phyloP scores from a whole-genome alignment of 257 asterid genomes.

The Rubia yunnanensis region DNA sequence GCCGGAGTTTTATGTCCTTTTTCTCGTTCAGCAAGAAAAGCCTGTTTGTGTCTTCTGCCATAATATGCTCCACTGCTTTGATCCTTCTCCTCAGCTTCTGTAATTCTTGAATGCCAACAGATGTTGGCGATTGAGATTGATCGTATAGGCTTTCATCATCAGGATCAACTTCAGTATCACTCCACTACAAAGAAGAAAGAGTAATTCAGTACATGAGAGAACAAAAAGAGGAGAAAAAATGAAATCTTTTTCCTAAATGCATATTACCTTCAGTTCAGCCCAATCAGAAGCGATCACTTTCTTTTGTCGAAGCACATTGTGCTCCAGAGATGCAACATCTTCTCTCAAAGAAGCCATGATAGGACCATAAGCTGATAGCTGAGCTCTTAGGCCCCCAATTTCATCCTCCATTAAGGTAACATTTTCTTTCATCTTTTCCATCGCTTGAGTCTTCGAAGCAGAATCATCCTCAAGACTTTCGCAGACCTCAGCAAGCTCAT shows the following conservation, averaged over 20 bases:
- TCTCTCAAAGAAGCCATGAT: conserved; percentile 50
- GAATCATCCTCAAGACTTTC: conserved; percentile 35
- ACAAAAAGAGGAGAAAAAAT: background rate
- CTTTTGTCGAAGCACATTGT: conserved; percentile 41
- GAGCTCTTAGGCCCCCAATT: conserved; percentile 45
- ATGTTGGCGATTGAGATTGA: conserved; percentile 21
- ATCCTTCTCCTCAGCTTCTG: conserved; percentile 51
- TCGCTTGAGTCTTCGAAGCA: conserved; percentile 39
- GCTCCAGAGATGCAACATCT: conserved; percentile 61
- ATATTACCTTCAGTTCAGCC: conserved; percentile 59
- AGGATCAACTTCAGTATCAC: background rate
- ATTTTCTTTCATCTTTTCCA: conserved; percentile 54
- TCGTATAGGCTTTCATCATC: conserved; percentile 16
- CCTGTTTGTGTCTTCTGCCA: conserved; percentile 41
- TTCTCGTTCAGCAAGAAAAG: conserved; percentile 27
- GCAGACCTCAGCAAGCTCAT: conserved; percentile 61
- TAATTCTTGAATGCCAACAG: conserved; percentile 34
- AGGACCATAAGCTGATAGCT: conserved; percentile 49
- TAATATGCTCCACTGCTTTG: conserved; percentile 40
- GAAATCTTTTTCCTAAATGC: background rate
- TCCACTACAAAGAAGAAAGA: conserved; percentile 7
- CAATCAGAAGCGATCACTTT: conserved; percentile 25
- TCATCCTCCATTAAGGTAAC: conserved; percentile 49
- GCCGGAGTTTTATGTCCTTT: conserved; percentile 32
- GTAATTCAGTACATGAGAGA: background rate